Evolutionary conservation across 441 rosid genomes (phyloP), one percentile per base, ranked within the genome.

Genomic region (Erysimum cheiri): DNA sequence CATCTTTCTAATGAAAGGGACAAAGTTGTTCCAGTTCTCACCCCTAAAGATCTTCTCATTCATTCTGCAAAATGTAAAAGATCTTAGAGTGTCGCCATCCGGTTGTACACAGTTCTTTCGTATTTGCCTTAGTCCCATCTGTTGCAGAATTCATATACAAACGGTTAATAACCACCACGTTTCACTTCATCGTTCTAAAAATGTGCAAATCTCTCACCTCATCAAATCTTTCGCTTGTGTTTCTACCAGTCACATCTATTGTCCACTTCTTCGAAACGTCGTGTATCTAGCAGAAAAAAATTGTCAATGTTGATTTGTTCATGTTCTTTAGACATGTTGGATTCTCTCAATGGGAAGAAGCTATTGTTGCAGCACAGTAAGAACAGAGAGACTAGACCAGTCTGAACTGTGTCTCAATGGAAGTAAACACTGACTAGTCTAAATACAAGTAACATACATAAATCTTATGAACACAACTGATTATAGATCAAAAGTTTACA

Each of bases 21-120:
- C 92, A 82, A 87, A 87, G 73, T 85, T 85, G 80, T 84, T 85
- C 92, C 88, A 85, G 81, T 87, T 87, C 80, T 87, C 89, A 5
- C 71, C 86, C 58, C 82, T 80, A 79, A 87, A 87, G 56, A 85
- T 79, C 60, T 78, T 83, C 67, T 82, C 86, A 56, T 74, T 83
- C 88, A 85, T 80, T 83, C 89, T 81, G 81, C 82, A 85, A 84
- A 78, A 86, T 37, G 84, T 87, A 77, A 85, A 87, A 8, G 91
- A 87, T 77, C 87, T 83, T 77, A 87, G 81, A 79, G 80, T 81
- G 72, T 85, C 87, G 11, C 82, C 82, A 44, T 81, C 82, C 35
- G 87, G 85, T 70, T 80, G 80, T 70, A 76, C 78, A 75, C 87
- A 85, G 66, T 85, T 85, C 44, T 79, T 83, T 77, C 79, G 82